Conservation (phyloP, 495 filamentous ascomycete genomes). For the Aspergillus diversus region DNA sequence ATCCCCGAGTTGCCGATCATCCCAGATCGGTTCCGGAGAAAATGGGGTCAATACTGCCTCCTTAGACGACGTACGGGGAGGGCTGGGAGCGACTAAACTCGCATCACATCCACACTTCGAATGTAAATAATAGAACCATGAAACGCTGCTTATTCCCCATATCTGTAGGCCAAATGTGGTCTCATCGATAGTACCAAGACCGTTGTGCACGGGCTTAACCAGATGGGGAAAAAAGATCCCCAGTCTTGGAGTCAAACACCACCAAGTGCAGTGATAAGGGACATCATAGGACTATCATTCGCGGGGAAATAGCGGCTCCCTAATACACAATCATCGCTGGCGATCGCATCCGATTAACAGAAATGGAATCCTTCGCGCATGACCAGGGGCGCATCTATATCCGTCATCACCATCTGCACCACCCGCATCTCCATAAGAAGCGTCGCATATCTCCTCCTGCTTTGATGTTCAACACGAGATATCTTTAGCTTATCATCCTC, state of each 20-base stretch:
- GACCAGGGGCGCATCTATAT: slow-evolving; percentile 3
- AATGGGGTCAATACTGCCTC: slow-evolving; percentile 85
- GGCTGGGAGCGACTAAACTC: slow-evolving; percentile 1
- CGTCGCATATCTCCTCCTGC: background rate
- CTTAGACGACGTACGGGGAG: slow-evolving; percentile 51
- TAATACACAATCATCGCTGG: background rate
- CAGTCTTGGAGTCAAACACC: background rate
- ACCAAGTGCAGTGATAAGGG: background rate
- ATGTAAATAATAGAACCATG: background rate
- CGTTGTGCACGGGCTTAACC: slow-evolving; percentile 17
- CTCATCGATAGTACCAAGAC: background rate
- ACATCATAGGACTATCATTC: slow-evolving; percentile 3
- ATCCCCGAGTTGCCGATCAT: slow-evolving; percentile 73
- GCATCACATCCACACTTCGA: too few species aligned
- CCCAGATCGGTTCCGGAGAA: slow-evolving; percentile 67
- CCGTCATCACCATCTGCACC: background rate
- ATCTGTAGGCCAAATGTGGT: slow-evolving; percentile 9
- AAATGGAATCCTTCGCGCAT: slow-evolving; percentile 26
- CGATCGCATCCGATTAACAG: slow-evolving; percentile 40
- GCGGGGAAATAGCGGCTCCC: slow-evolving; percentile 6
- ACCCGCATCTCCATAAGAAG: background rate
- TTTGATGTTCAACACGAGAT: background rate
- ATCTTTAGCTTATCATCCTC: background rate
- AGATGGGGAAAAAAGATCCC: slow-evolving; percentile 25
- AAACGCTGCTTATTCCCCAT: background rate